A percentile compares a stretch with the other conserved stretches of the same genome.
phyloP scores from a whole-genome alignment of 2,329 filamentous ascomycete species.

The Colletotrichum sp. region DNA sequence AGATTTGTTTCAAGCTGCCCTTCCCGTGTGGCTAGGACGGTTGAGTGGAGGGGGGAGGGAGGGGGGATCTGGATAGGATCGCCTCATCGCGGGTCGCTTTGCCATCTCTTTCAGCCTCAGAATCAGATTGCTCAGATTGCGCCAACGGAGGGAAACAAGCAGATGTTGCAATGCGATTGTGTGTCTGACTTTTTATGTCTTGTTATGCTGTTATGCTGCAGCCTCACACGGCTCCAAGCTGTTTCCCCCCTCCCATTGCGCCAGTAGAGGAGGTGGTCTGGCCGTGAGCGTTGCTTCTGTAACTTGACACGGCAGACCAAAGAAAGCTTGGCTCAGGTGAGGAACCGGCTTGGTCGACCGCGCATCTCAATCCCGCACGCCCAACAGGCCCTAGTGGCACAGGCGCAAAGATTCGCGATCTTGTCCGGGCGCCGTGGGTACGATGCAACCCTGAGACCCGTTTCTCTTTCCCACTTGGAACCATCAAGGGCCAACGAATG shows the following conservation, averaged over 20 bases:
- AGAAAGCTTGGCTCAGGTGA: conserved; percentile 17
- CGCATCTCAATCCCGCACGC: conserved; percentile 23
- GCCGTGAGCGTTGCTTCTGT: not conserved
- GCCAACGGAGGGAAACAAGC: not conserved
- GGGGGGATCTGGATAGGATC: conserved; percentile 8
- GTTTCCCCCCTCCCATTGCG: not conserved
- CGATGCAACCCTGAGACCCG: conserved; percentile 19
- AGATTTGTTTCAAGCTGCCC: conserved; percentile 14
- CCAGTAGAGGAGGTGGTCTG: not conserved
- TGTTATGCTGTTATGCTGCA: conserved; percentile 2
- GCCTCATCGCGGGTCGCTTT: not conserved
- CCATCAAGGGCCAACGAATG: not conserved
- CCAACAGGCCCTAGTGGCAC: conserved; percentile 15
- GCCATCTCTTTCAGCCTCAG: not conserved
- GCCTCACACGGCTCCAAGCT: not conserved
- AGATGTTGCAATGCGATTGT: not conserved
- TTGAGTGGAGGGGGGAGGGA: not conserved
- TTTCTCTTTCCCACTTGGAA: not conserved
- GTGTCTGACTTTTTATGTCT: not conserved
- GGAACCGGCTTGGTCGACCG: conserved; percentile 5
- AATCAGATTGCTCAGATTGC: not conserved
- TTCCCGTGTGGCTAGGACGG: conserved; percentile 9
- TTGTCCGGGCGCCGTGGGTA: conserved; percentile 15
- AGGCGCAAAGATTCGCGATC: conserved; percentile 22
- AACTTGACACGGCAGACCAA: conserved; percentile 11